These are phyloP conservation scores for Trypanosoma brucei DNA, from an alignment of 208 protist species.

Conservation along the genomic window DNA sequence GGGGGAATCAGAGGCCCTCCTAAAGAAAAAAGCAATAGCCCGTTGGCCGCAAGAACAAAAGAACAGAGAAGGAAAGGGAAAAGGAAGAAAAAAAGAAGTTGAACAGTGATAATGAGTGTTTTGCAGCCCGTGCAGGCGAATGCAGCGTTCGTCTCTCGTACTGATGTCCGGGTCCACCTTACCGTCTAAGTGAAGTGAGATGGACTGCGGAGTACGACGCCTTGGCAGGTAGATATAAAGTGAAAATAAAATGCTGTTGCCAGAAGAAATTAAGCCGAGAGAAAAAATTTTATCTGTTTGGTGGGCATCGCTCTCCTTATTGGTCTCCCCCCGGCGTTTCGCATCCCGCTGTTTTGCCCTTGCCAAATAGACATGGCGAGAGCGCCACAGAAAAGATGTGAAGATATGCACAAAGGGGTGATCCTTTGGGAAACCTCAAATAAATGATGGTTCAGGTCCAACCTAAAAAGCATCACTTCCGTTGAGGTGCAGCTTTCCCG, in stretches of 20 bases:
- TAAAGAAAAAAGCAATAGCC: no score
- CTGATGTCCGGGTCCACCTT: no score
- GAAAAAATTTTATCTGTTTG: slow-evolving; percentile 7
- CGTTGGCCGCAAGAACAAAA: neutral
- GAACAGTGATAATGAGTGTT: slow-evolving; percentile 11
- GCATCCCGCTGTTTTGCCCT: slow-evolving; percentile 21
- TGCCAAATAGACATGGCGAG: slow-evolving; percentile 8
- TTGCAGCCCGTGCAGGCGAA: no score
- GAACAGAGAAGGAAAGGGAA: slow-evolving; percentile 6
- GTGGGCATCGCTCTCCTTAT: slow-evolving; percentile 10
- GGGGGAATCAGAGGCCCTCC: neutral
- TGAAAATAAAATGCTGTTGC: slow-evolving; percentile 2
- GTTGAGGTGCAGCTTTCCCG: slow-evolving; percentile 3
- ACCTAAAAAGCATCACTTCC: slow-evolving; percentile 1
- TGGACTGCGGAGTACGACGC: no score
- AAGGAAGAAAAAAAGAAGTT: slow-evolving; percentile 19
- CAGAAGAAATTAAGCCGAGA: slow-evolving; percentile 7
- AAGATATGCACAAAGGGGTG: slow-evolving; percentile 17
- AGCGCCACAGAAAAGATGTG: slow-evolving; percentile 23
- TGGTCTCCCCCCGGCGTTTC: slow-evolving; percentile 21
- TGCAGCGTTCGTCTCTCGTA: no score
- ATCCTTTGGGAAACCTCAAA: slow-evolving; percentile 12
- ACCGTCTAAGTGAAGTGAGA: no score
- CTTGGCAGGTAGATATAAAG: no score
- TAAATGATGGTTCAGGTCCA: slow-evolving; percentile 1